phyloP scores from a whole-genome alignment of 257 asterid genomes.

The Przewalskia tangutica region DNA sequence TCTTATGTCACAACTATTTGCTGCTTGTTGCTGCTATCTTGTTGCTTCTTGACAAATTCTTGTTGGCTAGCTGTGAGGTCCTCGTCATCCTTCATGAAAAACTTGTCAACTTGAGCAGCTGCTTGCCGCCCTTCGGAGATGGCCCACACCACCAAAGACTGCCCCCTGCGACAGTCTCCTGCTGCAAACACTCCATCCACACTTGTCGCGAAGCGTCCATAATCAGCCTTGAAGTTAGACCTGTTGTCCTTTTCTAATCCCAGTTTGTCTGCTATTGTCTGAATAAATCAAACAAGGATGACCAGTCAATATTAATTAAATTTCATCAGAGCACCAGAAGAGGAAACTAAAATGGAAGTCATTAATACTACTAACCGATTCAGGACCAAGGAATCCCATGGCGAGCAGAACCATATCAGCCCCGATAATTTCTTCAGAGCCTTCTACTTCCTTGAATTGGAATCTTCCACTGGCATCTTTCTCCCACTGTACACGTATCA shows the following conservation, averaged over 20 bases:
- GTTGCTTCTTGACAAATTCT: constrained; percentile 11
- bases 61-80: constrained; percentile 18
- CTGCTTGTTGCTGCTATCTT: not conserved
- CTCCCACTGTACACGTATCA: constrained; percentile 80
- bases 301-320: not conserved
- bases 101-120: constrained; percentile 85
- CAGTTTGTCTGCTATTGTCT: constrained; percentile 73
- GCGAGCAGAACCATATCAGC: constrained; percentile 86
- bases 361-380: constrained; percentile 48
- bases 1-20: constrained; percentile 47
- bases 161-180: constrained; percentile 98
- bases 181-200: constrained; percentile 92
- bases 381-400: constrained; percentile 99
- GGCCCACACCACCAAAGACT: constrained; percentile 98
- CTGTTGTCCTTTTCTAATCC: constrained; percentile 74
- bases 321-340: not conserved
- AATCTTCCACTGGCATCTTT: constrained; percentile 81
- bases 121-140: constrained; percentile 92
- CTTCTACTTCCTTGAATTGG: constrained; percentile 89
- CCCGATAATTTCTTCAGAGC: constrained; percentile 83
- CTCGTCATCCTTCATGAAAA: constrained; percentile 37
- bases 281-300: constrained; percentile 1
- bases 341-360: not conserved
- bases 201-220: constrained; percentile 73
- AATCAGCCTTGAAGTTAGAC: constrained; percentile 88